phyloP scores from a whole-genome alignment of 2,329 filamentous ascomycete genomes.

The Neocatenulostroma microsporum region DNA sequence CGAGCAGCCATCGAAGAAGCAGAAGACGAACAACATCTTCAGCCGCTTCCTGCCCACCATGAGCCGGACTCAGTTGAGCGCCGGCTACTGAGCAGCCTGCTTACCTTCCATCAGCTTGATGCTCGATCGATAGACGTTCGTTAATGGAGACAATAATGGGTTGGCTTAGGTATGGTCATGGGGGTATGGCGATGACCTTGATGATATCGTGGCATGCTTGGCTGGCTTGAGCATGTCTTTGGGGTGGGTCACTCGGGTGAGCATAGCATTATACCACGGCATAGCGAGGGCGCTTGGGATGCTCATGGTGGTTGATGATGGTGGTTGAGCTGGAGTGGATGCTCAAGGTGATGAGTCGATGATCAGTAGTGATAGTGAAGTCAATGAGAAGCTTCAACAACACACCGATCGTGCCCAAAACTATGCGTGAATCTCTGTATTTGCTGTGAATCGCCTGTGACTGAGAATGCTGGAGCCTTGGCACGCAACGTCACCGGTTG shows the following conservation, averaged over 20 bases:
- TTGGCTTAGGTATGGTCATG: neutral
- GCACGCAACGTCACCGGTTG: too few relatives aligned
- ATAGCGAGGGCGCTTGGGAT: conserved; percentile 16
- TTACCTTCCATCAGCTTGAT: neutral
- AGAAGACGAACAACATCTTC: conserved; percentile 31
- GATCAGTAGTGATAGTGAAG: conserved; percentile 1
- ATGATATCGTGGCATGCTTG: conserved; percentile 9
- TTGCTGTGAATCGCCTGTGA: too few relatives aligned
- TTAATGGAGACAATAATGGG: neutral
- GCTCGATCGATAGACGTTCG: conserved; percentile 6
- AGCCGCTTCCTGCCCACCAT: conserved; percentile 30
- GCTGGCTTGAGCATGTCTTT: conserved; percentile 10
- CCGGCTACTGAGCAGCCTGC: conserved; percentile 7
- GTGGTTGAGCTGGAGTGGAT: neutral
- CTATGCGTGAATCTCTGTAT: neutral
- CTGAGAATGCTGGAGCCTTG: too few relatives aligned
- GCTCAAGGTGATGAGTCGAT: too few relatives aligned
- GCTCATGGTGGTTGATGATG: neutral
- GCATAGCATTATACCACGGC: conserved; percentile 7
- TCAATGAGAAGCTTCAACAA: neutral
- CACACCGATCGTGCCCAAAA: too few relatives aligned
- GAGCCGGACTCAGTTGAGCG: conserved; percentile 9
- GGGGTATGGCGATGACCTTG: conserved; percentile 9
- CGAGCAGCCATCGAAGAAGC: conserved; percentile 29
- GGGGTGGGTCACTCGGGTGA: neutral